Evolutionary conservation across 495 filamentous ascomycete genomes (phyloP).

Genomic region (Clohesyomyces aquaticus): DNA sequence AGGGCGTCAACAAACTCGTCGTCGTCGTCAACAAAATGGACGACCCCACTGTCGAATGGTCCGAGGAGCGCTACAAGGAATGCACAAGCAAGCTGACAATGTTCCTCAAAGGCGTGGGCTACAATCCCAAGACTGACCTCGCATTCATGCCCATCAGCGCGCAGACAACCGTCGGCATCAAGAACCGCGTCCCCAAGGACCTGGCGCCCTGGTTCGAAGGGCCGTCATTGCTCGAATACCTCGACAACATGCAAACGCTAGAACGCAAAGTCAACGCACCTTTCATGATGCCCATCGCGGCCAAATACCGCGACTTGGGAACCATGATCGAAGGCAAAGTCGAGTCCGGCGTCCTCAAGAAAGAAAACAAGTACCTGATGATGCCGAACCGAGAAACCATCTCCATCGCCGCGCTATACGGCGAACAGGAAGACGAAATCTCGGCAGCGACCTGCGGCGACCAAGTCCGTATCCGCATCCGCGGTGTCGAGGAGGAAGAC

Average conservation of each 20-base stretch:
- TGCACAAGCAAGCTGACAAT: slow-evolving; percentile 84
- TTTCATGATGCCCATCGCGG: slow-evolving; percentile 98
- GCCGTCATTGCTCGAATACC: slow-evolving; percentile 91
- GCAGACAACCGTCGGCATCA: slow-evolving; percentile 80
- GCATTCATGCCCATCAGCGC: slow-evolving; percentile 97
- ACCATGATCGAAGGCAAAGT: slow-evolving; percentile 98
- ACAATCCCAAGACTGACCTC: slow-evolving; percentile 88
- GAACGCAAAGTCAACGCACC: slow-evolving; percentile 97
- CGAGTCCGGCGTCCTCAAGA: slow-evolving; percentile 89
- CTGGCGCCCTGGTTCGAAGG: slow-evolving; percentile 82
- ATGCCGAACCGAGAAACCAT: slow-evolving; percentile 91
- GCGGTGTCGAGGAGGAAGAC: slow-evolving; percentile 96
- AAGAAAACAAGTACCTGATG: slow-evolving; percentile 78
- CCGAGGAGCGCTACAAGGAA: slow-evolving; percentile 85
- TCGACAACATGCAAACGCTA: slow-evolving; percentile 85
- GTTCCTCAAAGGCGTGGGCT: slow-evolving; percentile 89
- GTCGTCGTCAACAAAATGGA: slow-evolving; percentile 99
- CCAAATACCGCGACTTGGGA: slow-evolving; percentile 89
- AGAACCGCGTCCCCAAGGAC: slow-evolving; percentile 80
- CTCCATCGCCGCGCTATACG: slow-evolving; percentile 81
- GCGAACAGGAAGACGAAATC: slow-evolving; percentile 95
- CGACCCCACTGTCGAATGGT: slow-evolving; percentile 91
- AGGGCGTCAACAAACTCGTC: slow-evolving; percentile 80
- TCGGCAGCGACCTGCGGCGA: slow-evolving; percentile 81
- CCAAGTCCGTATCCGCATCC: slow-evolving; percentile 88